These are phyloP conservation scores for Sporodiniella umbellata DNA, from an alignment of 371 early-diverging fungal species.

Conservation along the genomic window DNA sequence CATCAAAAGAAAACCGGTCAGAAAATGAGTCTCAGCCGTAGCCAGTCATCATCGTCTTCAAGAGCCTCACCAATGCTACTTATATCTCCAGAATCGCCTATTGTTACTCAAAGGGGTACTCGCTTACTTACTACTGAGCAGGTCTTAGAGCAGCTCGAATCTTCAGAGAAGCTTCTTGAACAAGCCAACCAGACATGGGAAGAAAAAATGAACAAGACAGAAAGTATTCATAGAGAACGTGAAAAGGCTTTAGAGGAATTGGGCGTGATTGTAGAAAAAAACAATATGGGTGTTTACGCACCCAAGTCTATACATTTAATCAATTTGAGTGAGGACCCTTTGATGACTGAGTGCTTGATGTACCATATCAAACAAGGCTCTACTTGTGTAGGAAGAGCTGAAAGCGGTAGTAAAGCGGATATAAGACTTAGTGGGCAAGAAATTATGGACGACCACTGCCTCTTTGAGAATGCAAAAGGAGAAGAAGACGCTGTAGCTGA, in stretches of 20 bases:
- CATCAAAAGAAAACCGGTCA: constrained; percentile 10
- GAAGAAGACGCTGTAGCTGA: constrained; percentile 27
- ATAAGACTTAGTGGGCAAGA: constrained; percentile 69
- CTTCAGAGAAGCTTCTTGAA: constrained; percentile 34
- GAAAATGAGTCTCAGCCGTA: neutral
- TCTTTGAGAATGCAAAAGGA: constrained; percentile 55
- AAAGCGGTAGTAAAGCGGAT: constrained; percentile 46
- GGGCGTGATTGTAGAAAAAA: constrained; percentile 72
- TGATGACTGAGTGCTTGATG: constrained; percentile 84
- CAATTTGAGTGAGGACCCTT: constrained; percentile 86
- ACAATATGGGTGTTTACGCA: constrained; percentile 73
- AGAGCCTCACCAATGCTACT: constrained; percentile 19
- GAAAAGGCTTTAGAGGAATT: constrained; percentile 76
- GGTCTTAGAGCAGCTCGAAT: constrained; percentile 53
- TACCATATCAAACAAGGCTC: constrained; percentile 78
- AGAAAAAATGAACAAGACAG: constrained; percentile 63
- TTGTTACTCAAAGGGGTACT: constrained; percentile 15
- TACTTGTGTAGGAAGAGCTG: constrained; percentile 69
- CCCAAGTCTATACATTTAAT: constrained; percentile 81
- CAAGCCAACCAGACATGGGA: constrained; percentile 58
- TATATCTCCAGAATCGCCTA: constrained; percentile 14
- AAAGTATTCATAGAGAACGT: constrained; percentile 67
- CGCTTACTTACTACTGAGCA: constrained; percentile 49
- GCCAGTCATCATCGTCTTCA: constrained; percentile 14
- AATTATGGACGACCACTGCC: constrained; percentile 74